phyloP scores from a whole-genome alignment of 2,329 filamentous ascomycete genomes.

The Aspergillus pseudoglaucus region DNA sequence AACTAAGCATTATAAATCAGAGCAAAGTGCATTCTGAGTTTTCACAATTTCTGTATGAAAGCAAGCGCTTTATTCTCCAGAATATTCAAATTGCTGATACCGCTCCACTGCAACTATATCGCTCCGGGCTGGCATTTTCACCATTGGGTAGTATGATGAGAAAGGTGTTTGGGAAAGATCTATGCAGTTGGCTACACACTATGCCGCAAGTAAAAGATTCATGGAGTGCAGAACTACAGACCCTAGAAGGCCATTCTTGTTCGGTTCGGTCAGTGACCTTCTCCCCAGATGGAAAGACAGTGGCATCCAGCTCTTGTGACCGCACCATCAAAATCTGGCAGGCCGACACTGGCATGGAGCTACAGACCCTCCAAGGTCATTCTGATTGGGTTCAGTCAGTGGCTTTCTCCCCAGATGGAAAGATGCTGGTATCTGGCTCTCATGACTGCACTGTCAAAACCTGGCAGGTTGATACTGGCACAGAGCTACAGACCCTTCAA shows the following conservation, averaged over 20 bases:
- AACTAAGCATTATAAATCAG: not conserved
- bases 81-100: constrained; percentile 16
- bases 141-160: not conserved
- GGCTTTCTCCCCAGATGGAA: no score
- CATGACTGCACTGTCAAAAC: no score
- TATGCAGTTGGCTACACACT: not conserved
- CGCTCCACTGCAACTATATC: constrained; percentile 11
- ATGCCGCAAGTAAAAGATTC: not conserved
- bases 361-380: not conserved
- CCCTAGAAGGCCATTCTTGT: constrained; percentile 14
- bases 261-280: constrained; percentile 16
- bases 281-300: constrained; percentile 5
- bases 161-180: not conserved
- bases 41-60: constrained; percentile 21
- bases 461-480: no score
- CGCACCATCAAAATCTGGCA: constrained; percentile 8
- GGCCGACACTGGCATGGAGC: no score
- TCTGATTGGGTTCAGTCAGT: no score
- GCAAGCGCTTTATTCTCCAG: constrained; percentile 21
- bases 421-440: no score
- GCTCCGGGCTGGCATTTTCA: not conserved
- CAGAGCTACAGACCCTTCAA: no score
- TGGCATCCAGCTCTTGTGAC: constrained; percentile 9
- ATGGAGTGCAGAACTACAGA: constrained; percentile 19
- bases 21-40: not conserved